Base-by-base conservation (phyloP, 148 eudicot genomes). In the Salicornia ramosissima region DNA sequence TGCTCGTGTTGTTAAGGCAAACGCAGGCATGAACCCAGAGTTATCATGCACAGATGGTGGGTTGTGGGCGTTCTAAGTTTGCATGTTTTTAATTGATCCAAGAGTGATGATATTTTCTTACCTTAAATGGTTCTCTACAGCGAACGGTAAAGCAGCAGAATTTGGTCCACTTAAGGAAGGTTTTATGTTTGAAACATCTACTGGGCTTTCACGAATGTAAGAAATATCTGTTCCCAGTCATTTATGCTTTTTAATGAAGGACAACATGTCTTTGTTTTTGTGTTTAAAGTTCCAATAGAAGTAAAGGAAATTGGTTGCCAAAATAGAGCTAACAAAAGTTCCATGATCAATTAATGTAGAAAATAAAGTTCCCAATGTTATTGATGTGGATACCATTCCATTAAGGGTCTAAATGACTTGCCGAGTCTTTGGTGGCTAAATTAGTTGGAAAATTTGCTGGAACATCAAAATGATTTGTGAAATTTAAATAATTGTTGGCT, bases 11-110 rank as follows among this genome's bases (percentile, higher is more conserved):
- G 96, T 86, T 68, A 91, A 89, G 79, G 90, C 97, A 59, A 89
- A 91, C 71, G 71, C 85, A 52, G 96, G 91, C 87, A 89, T 87
- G 96, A 95, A 87, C 72, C 97, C 99, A 15, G 99, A 95, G 80
- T 76, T 95, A 39, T 82, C 99, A 39, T 95, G 99, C 88, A 86
- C 81, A 70, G 97, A 95, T 83, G 97, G 99, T 95, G 82, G 24
- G 91, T 82, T 50, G 24, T 25, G 34, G 40, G 15, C 66, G 25
- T 59, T 65, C 56, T 63, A 45, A 18, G 18, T 47, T n/a, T 47
- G 47, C 36, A 4, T 54, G 26, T 29, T 50, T 61, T 58, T 1
- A 59, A 61, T 28, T 67, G 7, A 52, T n/a, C 28, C 62, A 21
- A n/a, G 19, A 24, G 42, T 60, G 21, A 62, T 43, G 24, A 28